These are phyloP conservation scores for Blastocystis sp. DNA, from an alignment of 352 stramenopile species.

Conservation along the genomic window DNA sequence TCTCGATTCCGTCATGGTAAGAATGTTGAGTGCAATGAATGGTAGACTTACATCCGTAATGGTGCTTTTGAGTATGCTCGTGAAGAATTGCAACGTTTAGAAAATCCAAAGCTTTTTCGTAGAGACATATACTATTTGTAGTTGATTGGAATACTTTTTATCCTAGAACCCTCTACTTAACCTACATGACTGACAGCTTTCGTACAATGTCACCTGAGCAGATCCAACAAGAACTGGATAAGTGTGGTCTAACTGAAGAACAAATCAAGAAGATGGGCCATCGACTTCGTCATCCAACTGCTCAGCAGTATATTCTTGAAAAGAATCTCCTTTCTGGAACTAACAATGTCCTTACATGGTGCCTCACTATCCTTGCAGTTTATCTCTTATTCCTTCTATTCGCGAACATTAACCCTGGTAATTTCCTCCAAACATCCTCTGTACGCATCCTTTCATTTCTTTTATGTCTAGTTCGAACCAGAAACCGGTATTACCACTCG, in stretches of 20 bases:
- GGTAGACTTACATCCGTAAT: not conserved
- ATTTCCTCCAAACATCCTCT: not conserved
- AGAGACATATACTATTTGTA: not conserved
- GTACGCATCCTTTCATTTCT: not conserved
- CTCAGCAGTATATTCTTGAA: not conserved
- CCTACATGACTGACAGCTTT: not conserved
- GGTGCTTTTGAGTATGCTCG: not conserved
- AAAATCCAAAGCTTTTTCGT: not conserved
- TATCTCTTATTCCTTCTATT: not conserved
- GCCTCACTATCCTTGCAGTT: not conserved
- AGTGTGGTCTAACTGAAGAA: not conserved
- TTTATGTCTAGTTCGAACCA: not conserved
- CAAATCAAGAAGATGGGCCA: not conserved
- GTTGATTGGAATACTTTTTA: not conserved
- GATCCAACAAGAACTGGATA: not conserved
- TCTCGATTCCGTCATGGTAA: not conserved
- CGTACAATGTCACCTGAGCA: not conserved
- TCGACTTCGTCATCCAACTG: not conserved
- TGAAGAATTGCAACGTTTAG: not conserved
- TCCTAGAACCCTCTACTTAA: not conserved
- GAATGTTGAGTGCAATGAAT: not conserved
- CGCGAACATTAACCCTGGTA: not conserved
- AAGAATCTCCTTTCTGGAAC: constrained; percentile 13
- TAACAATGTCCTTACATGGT: not conserved
- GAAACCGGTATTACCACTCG: not conserved